Evolutionary conservation across 2,329 filamentous ascomycete species (phyloP), one percentile per base, ranked within the genome.

Genomic region (Penicillium sp.): DNA sequence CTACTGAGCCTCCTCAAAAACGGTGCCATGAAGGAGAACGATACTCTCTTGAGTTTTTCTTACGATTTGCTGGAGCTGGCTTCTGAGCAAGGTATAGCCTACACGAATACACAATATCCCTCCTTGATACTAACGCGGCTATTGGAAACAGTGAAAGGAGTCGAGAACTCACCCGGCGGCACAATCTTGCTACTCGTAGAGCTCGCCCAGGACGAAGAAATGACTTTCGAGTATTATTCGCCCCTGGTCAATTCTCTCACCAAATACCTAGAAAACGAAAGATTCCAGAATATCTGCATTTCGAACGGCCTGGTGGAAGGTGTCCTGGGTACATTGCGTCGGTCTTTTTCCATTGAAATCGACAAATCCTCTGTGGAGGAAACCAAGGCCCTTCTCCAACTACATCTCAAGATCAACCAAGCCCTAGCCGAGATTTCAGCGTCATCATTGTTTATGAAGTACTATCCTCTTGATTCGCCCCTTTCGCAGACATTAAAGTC

Each of bases 41-140:
- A 57, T 28, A 59, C 60, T 22, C 50, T 70, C 13, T 56, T 71
- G 24, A 57, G 60, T 26, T 71, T 66, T 51, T 54, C 62, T 13
- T 71, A 68, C 47, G 69, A 72, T 23, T 54, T 72, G n/a, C 50
- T 72, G 34, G 68, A 72, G 32, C 47, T 70, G 27, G 56, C 64
- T 27, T 61, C 62, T 8, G 67, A 70, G 37, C 68, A 71, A 66
- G 64, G 69, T 70, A 62, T 47, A 52, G 11, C 31, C 31, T 34
- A 6, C 31, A 34, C 2, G 10, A 11, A 18, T 18, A 8, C 9
- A 20, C 16, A 34, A 5, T 34, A 10, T 18, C 8, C 7, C 13
- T 13, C 7, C 6, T 34, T 20, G 13, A 29, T 13, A 29, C 54
- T 55, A 38, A 49, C 20, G 14, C 40, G 13, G 27, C 31, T 27